Evolutionary conservation across 352 stramenopile species (phyloP), one percentile per base, ranked within the genome.

Genomic region (Globisporangium recalcitrans): DNA sequence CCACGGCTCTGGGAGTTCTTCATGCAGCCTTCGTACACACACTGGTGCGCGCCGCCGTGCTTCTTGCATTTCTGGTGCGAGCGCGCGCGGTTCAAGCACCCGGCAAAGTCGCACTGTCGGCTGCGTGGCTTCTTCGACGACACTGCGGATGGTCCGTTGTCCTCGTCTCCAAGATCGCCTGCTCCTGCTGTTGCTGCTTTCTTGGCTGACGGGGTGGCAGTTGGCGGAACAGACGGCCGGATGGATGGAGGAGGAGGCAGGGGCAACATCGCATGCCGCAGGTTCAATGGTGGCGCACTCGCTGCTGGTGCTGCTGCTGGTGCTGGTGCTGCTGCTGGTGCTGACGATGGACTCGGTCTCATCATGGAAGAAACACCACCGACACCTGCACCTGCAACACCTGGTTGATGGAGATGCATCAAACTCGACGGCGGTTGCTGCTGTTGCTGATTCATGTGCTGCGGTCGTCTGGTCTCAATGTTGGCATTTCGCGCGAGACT

Each of bases 41-140:
- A 95, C 55, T 90, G 87, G 48, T 92, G 83, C 2, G 85, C 87
- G n/a, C 87, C 87, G 26, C 87, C 87, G 64, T 95, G 87, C 34
- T 94, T 95, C 66, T 95, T 95, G 82, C 87, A 95, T 57, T 91
- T 90, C 60, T 93, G 84, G 60, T 95, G 84, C 29, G 83, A 92
- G 44, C 84, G 80, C 34, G 86, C 86, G 32, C 86, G 79, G 69
- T 93, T 93, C 31, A 73, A 63, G 48, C 86, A 95, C 5, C 84
- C 86, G 22, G 82, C 75, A 58, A 78, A 86, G 42, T 88, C 80
- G 62, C 84, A 93, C 61, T 93, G 77, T 4, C 75, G 75, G 53
- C 75, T 86, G 2, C 75, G 72, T 2, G 76, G 74, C 22, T 65
- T 65, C 60, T 68, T 68, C 21, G 53, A 29, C 4, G 27, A 38